phyloP scores from a whole-genome alignment of 2,329 filamentous ascomycete species.

The Phyllosticta capitalensis region DNA sequence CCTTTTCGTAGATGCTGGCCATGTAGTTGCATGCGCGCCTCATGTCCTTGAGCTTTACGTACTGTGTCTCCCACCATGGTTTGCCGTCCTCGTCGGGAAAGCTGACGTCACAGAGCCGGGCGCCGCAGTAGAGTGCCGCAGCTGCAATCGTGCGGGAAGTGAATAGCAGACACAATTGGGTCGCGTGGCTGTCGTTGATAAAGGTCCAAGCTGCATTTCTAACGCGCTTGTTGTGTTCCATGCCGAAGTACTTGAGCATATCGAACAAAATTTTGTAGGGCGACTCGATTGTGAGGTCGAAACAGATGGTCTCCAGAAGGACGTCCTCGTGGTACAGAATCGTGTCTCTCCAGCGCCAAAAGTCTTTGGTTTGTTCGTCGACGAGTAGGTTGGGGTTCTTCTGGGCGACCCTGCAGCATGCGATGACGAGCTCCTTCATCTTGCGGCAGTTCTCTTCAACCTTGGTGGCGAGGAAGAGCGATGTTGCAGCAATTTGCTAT shows the following conservation, averaged over 20 bases:
- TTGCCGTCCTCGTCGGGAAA: slow-evolving; percentile 63
- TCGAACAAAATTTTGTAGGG: slow-evolving; percentile 80
- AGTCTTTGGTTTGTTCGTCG: slow-evolving; percentile 96
- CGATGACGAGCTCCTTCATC: slow-evolving; percentile 88
- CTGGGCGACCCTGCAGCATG: slow-evolving; percentile 87
- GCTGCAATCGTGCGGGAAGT: slow-evolving; percentile 73
- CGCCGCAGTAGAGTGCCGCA: slow-evolving; percentile 77
- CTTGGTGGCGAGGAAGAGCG: slow-evolving; percentile 91
- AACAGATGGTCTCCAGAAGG: slow-evolving; percentile 84
- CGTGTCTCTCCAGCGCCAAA: slow-evolving; percentile 94
- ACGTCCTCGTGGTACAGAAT: slow-evolving; percentile 88
- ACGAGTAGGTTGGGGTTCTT: slow-evolving; percentile 85
- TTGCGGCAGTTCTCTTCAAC: slow-evolving; percentile 95
- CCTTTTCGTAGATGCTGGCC: slow-evolving; percentile 43
- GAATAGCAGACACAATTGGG: slow-evolving; percentile 73
- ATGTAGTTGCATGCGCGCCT: slow-evolving; percentile 66
- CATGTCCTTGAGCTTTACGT: slow-evolving; percentile 62
- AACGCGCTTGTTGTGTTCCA: slow-evolving; percentile 71
- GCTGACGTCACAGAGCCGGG: slow-evolving; percentile 61
- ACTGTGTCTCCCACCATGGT: slow-evolving; percentile 80
- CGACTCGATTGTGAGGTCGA: slow-evolving; percentile 83
- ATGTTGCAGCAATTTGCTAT: slow-evolving; percentile 74
- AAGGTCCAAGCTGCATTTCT: slow-evolving; percentile 89
- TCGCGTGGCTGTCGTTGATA: slow-evolving; percentile 81
- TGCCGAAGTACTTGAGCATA: slow-evolving; percentile 61